phyloP scores from a whole-genome alignment of 2,329 filamentous ascomycete species.

The Alternaria sp. region DNA sequence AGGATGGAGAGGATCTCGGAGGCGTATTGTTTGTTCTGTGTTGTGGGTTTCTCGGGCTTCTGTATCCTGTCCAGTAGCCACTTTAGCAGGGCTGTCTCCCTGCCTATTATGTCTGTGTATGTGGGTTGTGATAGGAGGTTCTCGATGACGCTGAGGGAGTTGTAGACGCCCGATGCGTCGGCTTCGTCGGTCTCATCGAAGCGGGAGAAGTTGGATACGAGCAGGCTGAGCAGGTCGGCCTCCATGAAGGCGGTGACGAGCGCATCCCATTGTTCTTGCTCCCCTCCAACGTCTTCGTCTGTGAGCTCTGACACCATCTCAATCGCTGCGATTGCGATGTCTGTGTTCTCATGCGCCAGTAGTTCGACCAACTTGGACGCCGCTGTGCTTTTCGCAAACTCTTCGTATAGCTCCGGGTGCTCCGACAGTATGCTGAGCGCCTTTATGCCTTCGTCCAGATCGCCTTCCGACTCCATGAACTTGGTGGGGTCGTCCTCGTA shows the following conservation, averaged over 20 bases:
- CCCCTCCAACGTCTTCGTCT: conserved; percentile 87
- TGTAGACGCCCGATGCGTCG: conserved; percentile 86
- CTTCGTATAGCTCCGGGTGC: conserved; percentile 80
- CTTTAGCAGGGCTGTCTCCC: conserved; percentile 69
- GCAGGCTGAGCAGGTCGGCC: conserved; percentile 74
- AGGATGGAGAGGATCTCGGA: conserved; percentile 92
- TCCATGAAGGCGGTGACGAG: conserved; percentile 69
- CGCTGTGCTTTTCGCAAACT: conserved; percentile 78
- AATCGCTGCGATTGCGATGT: conserved; percentile 90
- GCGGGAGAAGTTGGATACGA: conserved; percentile 78
- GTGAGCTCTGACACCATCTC: conserved; percentile 91
- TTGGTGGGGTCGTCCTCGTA: conserved; percentile 80
- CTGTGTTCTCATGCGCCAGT: conserved; percentile 93
- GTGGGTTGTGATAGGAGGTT: conserved; percentile 77
- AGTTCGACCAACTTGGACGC: conserved; percentile 77
- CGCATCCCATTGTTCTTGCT: conserved; percentile 79
- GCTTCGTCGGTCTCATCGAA: conserved; percentile 75
- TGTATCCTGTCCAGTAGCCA: conserved; percentile 82
- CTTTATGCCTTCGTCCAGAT: conserved; percentile 88
- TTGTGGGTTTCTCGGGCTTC: conserved; percentile 69
- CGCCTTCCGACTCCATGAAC: conserved; percentile 85
- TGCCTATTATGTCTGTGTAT: conserved; percentile 74
- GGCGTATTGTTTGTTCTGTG: conserved; percentile 94
- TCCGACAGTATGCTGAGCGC: conserved; percentile 84
- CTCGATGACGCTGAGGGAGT: conserved; percentile 81